A percentile compares a stretch with the other conserved stretches of the same genome.
These are phyloP conservation scores for Leccinum longicurvipes DNA, from an alignment of 768 basidiomycete species.

Conservation along the genomic window DNA sequence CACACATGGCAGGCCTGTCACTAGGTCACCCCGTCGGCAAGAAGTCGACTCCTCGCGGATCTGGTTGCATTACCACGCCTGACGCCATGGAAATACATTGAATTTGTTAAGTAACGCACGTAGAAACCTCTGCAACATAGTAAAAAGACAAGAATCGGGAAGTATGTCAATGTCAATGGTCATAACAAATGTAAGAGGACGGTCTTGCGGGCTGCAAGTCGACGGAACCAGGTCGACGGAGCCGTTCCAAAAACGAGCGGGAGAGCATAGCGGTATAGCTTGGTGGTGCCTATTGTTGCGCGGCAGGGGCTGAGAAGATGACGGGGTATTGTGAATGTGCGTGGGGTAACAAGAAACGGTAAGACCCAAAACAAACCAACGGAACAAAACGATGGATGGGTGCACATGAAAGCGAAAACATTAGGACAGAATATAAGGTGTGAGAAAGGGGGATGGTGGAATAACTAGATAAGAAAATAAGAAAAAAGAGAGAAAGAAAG, in stretches of 20 bases:
- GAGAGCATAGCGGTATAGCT: conserved; percentile 26
- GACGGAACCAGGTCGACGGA: conserved; percentile 9
- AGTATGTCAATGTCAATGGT: conserved; percentile 21
- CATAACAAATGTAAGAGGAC: conserved; percentile 15
- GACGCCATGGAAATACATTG: conserved; percentile 20
- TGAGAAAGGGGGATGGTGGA: conserved; percentile 19
- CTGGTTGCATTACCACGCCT: conserved; percentile 1
- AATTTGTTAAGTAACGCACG: conserved; percentile 7
- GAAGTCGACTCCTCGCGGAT: background rate
- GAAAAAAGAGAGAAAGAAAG: conserved; percentile 11
- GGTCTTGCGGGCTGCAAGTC: conserved; percentile 13
- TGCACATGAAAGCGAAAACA: conserved; percentile 21
- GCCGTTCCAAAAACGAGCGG: conserved; percentile 22
- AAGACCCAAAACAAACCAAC: conserved; percentile 12
- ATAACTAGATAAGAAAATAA: conserved; percentile 33
- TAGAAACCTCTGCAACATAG: conserved; percentile 8
- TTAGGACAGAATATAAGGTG: conserved; percentile 25
- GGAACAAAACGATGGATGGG: conserved; percentile 19
- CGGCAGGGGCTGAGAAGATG: conserved; percentile 13
- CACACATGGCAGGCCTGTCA: background rate
- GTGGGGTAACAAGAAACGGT: conserved; percentile 22
- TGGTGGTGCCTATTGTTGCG: conserved; percentile 18
- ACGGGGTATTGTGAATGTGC: conserved; percentile 22
- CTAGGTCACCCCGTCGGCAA: background rate
- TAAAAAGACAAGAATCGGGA: conserved; percentile 12